Evolutionary conservation across 176 grass and related monocot genomes (phyloP), one percentile per base, ranked within the genome.

Genomic region (Oryza nivara): DNA sequence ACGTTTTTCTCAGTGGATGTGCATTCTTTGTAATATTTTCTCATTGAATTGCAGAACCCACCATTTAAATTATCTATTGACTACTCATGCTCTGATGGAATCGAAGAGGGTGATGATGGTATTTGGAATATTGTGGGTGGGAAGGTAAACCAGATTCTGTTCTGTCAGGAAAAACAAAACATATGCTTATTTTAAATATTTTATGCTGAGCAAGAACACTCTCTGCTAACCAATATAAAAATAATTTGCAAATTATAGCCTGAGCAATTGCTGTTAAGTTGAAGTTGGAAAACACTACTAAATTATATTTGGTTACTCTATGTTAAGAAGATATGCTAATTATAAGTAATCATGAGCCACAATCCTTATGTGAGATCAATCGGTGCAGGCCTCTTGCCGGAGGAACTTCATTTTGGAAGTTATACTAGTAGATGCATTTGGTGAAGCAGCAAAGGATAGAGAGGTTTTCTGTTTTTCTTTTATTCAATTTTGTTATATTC

Each of bases 101-200:
- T 98, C 26, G 93, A 96, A 76, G 91, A 90, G 76, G 88, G 87
- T 79, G 86, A 87, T 78, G 96, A 96, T 20, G 96, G 93, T 35
- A 88, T 92, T 67, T 98, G 96, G 96, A 92, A 41, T 84, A 92
- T 98, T 82, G 96, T 98, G n/a, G 93, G 96, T 65, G 93, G 96
- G 19, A 98, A 98, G 91, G 96, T 98, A 75, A 85, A 78, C 43
- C 38, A 70, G 47, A 87, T 56, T 16, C 26, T 64, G 13, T 74
- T n/a, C 34, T 81, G 51, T 3, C 0, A 23, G 13, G 13, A 66
- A 78, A 15, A 71, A 15, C 17, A 56, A 75, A 41, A 65, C 45
- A 43, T 80, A 14, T 69, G 22, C 70, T 78, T 48, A 35, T 63
- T 67, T 78, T 36, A 71, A 60, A 28, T 71, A 23, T 63, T 66